Evolutionary conservation across 2,329 filamentous ascomycete species (phyloP).

Genomic region (Colletotrichum sp.): DNA sequence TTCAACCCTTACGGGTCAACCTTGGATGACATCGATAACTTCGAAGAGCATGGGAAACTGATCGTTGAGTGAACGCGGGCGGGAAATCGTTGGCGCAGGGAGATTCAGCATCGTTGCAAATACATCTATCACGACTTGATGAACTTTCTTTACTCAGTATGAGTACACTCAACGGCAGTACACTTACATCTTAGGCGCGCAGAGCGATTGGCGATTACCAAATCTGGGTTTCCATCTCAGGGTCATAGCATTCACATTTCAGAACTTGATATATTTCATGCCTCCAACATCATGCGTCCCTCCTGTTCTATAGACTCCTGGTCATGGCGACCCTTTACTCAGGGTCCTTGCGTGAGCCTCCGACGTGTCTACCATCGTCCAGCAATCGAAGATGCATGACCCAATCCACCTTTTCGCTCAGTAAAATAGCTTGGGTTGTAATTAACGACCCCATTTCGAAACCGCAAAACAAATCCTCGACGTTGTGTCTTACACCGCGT

Average conservation of each 20-base stretch:
- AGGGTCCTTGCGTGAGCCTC: neutral
- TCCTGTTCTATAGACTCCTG: neutral
- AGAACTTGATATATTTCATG: neutral
- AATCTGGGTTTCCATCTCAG: neutral
- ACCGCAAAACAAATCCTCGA: neutral
- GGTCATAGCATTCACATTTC: neutral
- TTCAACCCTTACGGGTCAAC: conserved; percentile 32
- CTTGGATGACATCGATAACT: conserved; percentile 19
- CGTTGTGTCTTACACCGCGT: conserved; percentile 68
- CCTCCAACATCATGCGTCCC: neutral
- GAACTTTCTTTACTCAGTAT: neutral
- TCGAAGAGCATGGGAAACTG: conserved; percentile 29
- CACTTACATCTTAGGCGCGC: neutral
- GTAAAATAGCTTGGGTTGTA: neutral
- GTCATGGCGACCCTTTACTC: neutral
- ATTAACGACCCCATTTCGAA: neutral
- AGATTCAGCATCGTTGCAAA: neutral
- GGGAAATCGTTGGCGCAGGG: neutral
- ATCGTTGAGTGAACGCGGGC: neutral
- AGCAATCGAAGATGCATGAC: neutral
- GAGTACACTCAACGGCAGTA: neutral
- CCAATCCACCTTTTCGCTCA: neutral
- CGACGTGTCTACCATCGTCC: neutral
- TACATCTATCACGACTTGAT: neutral
- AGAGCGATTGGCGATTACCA: neutral